phyloP scores from a whole-genome alignment of 2,329 filamentous ascomycete genomes.

The Onygenales sp. region DNA sequence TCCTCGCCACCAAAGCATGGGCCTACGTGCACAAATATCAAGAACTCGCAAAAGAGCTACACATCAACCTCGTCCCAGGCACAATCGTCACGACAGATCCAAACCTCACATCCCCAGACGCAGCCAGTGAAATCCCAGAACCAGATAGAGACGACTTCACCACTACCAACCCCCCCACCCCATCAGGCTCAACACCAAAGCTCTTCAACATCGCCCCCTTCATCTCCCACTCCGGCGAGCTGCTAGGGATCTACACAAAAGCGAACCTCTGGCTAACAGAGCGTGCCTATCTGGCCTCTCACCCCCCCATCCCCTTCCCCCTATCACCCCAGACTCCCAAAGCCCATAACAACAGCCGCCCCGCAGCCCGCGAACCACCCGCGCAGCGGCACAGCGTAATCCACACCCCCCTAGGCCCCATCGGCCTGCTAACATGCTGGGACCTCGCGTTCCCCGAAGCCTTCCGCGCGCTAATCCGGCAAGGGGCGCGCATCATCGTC shows the following conservation, averaged over 20 bases:
- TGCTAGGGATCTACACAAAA: conserved; percentile 45
- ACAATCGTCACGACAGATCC: conserved; percentile 41
- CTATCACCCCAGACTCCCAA: background rate
- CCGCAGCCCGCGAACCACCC: background rate
- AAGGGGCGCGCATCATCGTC: conserved; percentile 46
- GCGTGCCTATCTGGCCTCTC: conserved; percentile 1
- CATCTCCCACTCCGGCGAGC: conserved; percentile 41
- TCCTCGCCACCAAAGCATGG: conserved; percentile 38
- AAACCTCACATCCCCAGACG: background rate
- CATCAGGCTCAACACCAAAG: conserved; percentile 15
- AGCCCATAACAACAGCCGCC: background rate
- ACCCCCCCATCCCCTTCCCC: background rate
- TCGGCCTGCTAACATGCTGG: conserved; percentile 49
- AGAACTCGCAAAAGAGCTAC: conserved; percentile 41
- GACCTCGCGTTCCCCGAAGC: conserved; percentile 50
- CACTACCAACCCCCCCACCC: conserved; percentile 11
- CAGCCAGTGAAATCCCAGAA: background rate
- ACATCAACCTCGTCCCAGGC: conserved; percentile 30
- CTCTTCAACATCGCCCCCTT: conserved; percentile 47
- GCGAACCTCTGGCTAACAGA: conserved; percentile 14
- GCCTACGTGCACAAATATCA: conserved; percentile 43
- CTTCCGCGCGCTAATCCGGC: conserved; percentile 42
- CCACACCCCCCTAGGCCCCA: conserved; percentile 41
- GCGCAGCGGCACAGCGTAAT: background rate
- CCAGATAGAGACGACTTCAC: background rate